Evolutionary conservation across 805 yeast species (phyloP), one percentile per base, ranked within the genome.

Genomic region (Ogataea populi-albae): DNA sequence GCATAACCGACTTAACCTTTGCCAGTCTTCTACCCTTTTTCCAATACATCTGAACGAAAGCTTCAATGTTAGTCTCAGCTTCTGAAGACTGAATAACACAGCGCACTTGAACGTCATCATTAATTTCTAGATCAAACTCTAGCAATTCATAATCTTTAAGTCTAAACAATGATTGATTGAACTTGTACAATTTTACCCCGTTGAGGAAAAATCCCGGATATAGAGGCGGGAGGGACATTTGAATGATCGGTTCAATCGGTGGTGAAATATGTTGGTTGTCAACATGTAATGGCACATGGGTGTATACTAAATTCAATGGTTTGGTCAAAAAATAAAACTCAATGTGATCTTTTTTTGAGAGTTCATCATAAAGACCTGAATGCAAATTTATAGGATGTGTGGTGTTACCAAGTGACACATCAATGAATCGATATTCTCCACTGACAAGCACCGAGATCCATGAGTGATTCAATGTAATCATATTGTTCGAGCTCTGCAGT

Each of bases 191-290:
- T 40, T 68, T 67, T 26, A 91, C 56, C 2, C 70, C 66, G 52
- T 78, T 75, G 25, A 64, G 67, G 57, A 82, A 77, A 50, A 82
- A 87, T 0, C 86, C 82, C 0, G 96, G 89, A 52, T 87, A 85
- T n/a, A 82, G 76, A 20, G 94, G 73, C 0, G 98, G 98, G 32
- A 91, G 65, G 30, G 87, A 77, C 40, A 86, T 69, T 11, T 93
- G 89, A 16, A 82, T 76, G 45, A 77, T 71, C 23, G 84, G 82
- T 43, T 86, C 89, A 42, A 91, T 65, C 3, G 94, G 86, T 4
- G 97, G 98, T 20, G 76, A 71, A 15, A 91, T 75, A 61, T 86
- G 96, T 59, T 93, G 98, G 45, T 85, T 81, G 41, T 77, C 81
- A 27, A 77, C 77, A 39, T 78, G 78, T 12, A 78, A 69, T 10